phyloP scores from a whole-genome alignment of 352 stramenopile genomes.

The Globisporangium paroecandrum region DNA sequence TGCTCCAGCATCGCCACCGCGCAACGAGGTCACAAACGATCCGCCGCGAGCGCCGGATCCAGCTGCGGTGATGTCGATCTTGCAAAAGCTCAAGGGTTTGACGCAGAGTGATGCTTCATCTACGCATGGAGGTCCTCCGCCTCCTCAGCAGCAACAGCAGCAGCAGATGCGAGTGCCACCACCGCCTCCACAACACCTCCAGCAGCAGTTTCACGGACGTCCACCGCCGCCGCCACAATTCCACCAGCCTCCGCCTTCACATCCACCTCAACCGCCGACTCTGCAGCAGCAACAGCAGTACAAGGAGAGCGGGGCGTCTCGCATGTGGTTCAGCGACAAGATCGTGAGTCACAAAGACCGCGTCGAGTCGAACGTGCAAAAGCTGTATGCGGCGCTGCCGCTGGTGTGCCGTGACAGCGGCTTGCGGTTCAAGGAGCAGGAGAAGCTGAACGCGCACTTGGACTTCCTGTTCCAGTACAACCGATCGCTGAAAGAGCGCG shows the following conservation, averaged over 20 bases:
- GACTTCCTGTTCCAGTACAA: slow-evolving; percentile 89
- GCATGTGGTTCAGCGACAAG: slow-evolving; percentile 86
- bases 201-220: background rate
- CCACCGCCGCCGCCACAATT: slow-evolving; percentile 13
- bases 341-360: slow-evolving; percentile 79
- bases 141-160: slow-evolving; percentile 13
- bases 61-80: slow-evolving; percentile 80
- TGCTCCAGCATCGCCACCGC: slow-evolving; percentile 22
- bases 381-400: slow-evolving; percentile 78
- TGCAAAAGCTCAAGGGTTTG: slow-evolving; percentile 78
- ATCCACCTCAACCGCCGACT: slow-evolving; percentile 8
- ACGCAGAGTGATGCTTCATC: slow-evolving; percentile 21
- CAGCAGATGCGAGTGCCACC: slow-evolving; percentile 4
- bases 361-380: slow-evolving; percentile 83
- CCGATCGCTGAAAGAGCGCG: slow-evolving; percentile 72
- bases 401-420: slow-evolving; percentile 80
- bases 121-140: background rate
- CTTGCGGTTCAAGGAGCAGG: slow-evolving; percentile 74
- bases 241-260: slow-evolving; percentile 6
- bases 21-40: slow-evolving; percentile 61
- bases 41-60: slow-evolving; percentile 47
- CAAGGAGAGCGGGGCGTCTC: slow-evolving; percentile 39
- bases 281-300: slow-evolving; percentile 19
- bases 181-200: slow-evolving; percentile 2
- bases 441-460: slow-evolving; percentile 73